These are phyloP conservation scores for Pyrus betulifolia DNA, from an alignment of 306 rosid genomes.

Conservation along the genomic window DNA sequence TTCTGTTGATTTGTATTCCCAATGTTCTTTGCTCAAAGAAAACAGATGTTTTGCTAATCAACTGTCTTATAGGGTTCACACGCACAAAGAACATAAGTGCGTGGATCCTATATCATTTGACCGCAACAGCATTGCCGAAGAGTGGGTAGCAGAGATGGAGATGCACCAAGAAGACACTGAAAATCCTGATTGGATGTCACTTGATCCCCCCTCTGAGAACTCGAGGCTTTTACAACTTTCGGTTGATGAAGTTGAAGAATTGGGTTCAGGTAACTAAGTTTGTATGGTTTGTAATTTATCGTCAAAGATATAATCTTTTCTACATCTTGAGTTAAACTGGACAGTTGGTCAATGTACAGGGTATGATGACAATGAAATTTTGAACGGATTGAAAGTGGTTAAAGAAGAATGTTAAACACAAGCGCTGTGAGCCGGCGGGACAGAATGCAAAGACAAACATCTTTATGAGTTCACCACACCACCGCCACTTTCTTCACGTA, in stretches of 20 bases:
- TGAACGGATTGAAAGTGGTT: conserved; percentile 26
- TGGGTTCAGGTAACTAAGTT: conserved; percentile 40
- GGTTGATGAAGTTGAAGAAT: conserved; percentile 50
- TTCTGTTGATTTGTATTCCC: background rate
- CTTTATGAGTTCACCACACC: background rate
- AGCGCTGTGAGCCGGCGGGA: conserved; percentile 19
- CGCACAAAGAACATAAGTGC: conserved; percentile 38
- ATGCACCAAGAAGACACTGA: conserved; percentile 32
- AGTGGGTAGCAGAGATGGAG: conserved; percentile 47
- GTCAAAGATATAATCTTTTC: background rate
- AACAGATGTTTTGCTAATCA: background rate
- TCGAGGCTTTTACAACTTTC: conserved; percentile 43
- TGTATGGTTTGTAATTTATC: background rate
- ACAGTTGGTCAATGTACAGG: conserved; percentile 36
- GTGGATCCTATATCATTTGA: conserved; percentile 51
- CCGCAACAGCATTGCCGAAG: conserved; percentile 29
- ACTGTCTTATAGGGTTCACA: conserved; percentile 31
- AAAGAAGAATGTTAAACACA: conserved; percentile 39
- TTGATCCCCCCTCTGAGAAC: conserved; percentile 45
- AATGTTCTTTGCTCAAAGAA: background rate
- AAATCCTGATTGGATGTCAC: conserved; percentile 47
- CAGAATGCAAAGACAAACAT: conserved; percentile 6
- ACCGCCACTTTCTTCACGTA: background rate
- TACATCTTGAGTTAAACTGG: background rate
- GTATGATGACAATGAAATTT: conserved; percentile 61